A percentile compares a stretch with the other conserved stretches of the same genome.
Evolutionary conservation across 2,329 filamentous ascomycete genomes (phyloP).

Genomic region (Epicoccum nigrum): DNA sequence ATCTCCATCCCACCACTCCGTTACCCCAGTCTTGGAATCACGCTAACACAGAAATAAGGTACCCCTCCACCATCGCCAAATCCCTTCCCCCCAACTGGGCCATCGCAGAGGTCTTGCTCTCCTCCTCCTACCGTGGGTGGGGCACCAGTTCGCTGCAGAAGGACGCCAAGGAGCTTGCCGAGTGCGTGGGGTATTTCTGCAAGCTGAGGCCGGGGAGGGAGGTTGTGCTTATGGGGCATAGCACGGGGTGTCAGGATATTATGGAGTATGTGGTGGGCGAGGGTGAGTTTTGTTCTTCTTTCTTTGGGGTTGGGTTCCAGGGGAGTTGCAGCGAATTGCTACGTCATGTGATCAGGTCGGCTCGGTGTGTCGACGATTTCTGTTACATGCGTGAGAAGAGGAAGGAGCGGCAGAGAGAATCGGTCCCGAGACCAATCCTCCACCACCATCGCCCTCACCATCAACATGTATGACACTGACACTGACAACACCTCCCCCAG

Average conservation of each 20-base stretch:
- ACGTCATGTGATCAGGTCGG: no score
- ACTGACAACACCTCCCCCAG: neutral
- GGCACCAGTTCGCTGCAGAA: constrained; percentile 59
- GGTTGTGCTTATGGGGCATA: constrained; percentile 72
- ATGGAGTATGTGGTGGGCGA: constrained; percentile 64
- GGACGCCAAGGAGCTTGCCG: constrained; percentile 61
- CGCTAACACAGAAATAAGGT: no score
- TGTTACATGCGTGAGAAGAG: no score
- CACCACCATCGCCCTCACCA: no score
- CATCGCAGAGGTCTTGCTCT: constrained; percentile 58
- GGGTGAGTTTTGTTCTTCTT: constrained; percentile 8
- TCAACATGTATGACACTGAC: neutral
- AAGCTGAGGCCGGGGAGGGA: constrained; percentile 53
- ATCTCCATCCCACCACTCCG: no score
- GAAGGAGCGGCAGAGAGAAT: no score
- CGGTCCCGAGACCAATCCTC: no score
- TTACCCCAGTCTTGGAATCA: no score
- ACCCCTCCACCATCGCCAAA: constrained; percentile 58
- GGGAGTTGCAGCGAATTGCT: no score
- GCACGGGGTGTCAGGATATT: constrained; percentile 70
- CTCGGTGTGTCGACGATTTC: no score
- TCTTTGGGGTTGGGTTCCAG: no score
- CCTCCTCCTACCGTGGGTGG: constrained; percentile 62
- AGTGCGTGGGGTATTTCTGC: constrained; percentile 59
- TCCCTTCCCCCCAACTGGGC: constrained; percentile 59